Conservation (phyloP, 768 basidiomycete species). For the Mycena latifolia region DNA sequence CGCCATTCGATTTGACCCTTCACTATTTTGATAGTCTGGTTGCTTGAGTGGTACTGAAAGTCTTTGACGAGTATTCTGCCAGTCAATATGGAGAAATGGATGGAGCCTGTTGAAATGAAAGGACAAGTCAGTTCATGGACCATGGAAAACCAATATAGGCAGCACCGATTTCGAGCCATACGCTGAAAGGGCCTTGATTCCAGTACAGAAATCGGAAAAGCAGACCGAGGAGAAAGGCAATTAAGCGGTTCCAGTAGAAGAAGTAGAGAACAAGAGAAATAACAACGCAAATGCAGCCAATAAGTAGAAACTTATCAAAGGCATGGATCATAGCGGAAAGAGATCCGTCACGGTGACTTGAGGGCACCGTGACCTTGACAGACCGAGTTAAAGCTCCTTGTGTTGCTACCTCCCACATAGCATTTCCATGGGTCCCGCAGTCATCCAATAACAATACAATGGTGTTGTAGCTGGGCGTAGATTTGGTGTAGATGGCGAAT, state of each 20-base stretch:
- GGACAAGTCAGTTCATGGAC: constrained; percentile 14
- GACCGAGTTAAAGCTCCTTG: too few relatives aligned
- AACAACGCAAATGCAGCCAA: constrained; percentile 71
- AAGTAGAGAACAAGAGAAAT: constrained; percentile 75
- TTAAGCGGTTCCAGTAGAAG: constrained; percentile 92
- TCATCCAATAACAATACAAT: too few relatives aligned
- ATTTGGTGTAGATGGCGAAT: constrained; percentile 8
- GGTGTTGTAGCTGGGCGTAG: too few relatives aligned
- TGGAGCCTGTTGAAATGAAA: constrained; percentile 68
- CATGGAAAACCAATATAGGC: not conserved
- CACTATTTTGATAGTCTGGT: constrained; percentile 87
- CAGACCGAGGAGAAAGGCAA: constrained; percentile 76
- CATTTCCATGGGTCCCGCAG: too few relatives aligned
- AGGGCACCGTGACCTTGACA: too few relatives aligned
- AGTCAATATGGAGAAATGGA: constrained; percentile 90
- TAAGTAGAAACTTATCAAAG: constrained; percentile 71
- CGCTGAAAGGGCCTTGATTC: constrained; percentile 80
- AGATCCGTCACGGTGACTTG: too few relatives aligned
- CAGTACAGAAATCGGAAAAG: constrained; percentile 80
- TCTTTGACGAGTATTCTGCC: constrained; percentile 93
- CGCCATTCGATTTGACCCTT: constrained; percentile 93
- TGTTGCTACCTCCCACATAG: too few relatives aligned
- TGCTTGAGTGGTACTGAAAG: constrained; percentile 90
- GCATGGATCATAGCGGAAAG: constrained; percentile 46
- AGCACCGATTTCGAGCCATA: constrained; percentile 87